Percentiles rank a stretch among this genome's conserved stretches.
Conservation (phyloP, 352 stramenopile species). For the Pythium myriotylum region DNA sequence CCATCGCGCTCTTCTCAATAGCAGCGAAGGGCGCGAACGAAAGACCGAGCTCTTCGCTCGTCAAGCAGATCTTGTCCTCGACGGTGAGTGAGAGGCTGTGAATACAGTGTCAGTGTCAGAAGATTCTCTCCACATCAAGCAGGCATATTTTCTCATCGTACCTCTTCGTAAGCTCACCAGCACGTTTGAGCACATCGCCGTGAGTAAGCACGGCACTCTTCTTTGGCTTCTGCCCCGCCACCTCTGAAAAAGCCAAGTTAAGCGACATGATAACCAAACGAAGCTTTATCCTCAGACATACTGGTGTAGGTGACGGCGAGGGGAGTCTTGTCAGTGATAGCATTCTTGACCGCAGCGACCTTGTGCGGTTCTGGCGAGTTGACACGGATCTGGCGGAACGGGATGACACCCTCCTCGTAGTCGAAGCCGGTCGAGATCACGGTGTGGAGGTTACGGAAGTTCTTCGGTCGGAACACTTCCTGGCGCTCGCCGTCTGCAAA, state of each 20-base stretch:
- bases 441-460: constrained; percentile 81
- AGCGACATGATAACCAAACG: constrained; percentile 5
- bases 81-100: constrained; percentile 66
- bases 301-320: constrained; percentile 79
- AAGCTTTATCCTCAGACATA: constrained; percentile 26
- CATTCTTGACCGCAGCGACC: constrained; percentile 60
- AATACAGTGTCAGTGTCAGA: background rate
- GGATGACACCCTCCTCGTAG: constrained; percentile 69
- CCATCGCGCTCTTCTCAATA: constrained; percentile 70
- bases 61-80: constrained; percentile 84
- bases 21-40: constrained; percentile 77
- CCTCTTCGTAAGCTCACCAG: constrained; percentile 68
- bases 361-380: constrained; percentile 76
- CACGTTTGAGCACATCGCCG: constrained; percentile 78
- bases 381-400: constrained; percentile 80
- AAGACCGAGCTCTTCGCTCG: constrained; percentile 61
- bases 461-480: constrained; percentile 76
- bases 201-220: constrained; percentile 82
- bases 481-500: constrained; percentile 50
- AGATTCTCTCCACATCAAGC: background rate
- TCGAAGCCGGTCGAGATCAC: constrained; percentile 85
- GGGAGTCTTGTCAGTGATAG: constrained; percentile 70
- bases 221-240: constrained; percentile 75
- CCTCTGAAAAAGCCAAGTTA: constrained; percentile 40
- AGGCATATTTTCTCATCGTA: constrained; percentile 27